Percentiles rank a stretch among this genome's conserved stretches.
Conservation (phyloP, 73 alveolate species). For the Symbiodinium natans region DNA sequence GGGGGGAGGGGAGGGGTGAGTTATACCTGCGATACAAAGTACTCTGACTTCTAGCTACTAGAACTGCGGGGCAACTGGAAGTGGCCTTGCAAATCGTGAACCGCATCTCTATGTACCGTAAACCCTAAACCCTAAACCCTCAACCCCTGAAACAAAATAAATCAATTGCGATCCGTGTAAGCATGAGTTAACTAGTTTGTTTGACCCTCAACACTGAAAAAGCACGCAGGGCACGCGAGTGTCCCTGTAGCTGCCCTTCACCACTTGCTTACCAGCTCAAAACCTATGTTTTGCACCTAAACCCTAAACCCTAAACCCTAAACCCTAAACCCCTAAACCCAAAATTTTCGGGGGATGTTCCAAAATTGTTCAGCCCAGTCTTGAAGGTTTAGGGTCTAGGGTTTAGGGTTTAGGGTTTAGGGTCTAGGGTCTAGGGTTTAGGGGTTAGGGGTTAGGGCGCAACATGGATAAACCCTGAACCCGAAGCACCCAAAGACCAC, state of each 20-base stretch:
- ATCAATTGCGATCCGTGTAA: not conserved
- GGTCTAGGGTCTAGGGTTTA: no score
- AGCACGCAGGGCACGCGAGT: no score
- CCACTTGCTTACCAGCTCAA: no score
- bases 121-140: no score
- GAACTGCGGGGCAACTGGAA: not conserved
- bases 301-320: not conserved
- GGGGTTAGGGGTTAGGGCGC: no score
- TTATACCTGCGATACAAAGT: no score
- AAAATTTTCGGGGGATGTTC: not conserved
- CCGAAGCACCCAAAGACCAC: not conserved
- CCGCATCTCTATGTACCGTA: no score
- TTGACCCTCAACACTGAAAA: no score
- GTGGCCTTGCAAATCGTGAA: not conserved
- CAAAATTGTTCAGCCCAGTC: not conserved
- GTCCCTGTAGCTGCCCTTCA: no score
- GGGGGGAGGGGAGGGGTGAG: not conserved
- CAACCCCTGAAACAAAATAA: not conserved
- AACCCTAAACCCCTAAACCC: not conserved
- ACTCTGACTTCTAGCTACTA: no score
- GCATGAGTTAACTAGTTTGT: not conserved
- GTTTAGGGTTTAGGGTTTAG: not conserved
- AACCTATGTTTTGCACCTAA: not conserved
- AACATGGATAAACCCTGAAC: not conserved
- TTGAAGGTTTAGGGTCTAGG: not conserved